These are phyloP conservation scores for Teunomyces gatunensis DNA, from an alignment of 805 yeast genomes.

Conservation along the genomic window DNA sequence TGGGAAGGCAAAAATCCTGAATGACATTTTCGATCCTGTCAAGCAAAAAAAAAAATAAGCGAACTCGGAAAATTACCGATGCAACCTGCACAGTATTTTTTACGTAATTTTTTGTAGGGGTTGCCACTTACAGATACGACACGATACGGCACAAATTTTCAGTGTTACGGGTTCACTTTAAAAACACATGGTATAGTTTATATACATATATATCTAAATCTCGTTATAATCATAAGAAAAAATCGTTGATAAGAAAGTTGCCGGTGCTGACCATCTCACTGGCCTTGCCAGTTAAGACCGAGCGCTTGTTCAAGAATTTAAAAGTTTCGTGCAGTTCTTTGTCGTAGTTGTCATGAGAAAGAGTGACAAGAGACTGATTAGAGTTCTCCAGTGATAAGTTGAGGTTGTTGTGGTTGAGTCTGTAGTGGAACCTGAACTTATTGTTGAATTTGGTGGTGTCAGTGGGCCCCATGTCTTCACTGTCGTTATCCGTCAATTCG, in stretches of 20 bases:
- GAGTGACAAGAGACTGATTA: neutral
- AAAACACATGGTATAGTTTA: neutral
- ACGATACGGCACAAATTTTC: neutral
- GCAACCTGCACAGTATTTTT: conserved; percentile 1
- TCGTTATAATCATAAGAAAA: conserved; percentile 29
- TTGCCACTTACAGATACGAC: neutral
- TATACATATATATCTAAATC: neutral
- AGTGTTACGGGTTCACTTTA: neutral
- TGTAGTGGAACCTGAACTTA: conserved; percentile 38
- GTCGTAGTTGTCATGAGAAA: conserved; percentile 9
- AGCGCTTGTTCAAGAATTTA: conserved; percentile 34
- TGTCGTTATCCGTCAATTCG: conserved; percentile 18
- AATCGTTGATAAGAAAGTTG: conserved; percentile 41
- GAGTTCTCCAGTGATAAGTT: conserved; percentile 23
- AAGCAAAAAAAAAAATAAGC: neutral
- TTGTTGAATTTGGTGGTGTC: conserved; percentile 7
- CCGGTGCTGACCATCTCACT: conserved; percentile 45
- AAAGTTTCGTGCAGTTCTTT: conserved; percentile 26
- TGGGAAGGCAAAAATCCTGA: neutral
- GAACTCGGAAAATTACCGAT: neutral
- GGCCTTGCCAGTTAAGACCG: conserved; percentile 39
- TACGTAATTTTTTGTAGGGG: neutral
- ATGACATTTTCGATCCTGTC: conserved; percentile 1
- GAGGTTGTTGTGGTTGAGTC: conserved; percentile 32
- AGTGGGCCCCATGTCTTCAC: neutral